phyloP scores from a whole-genome alignment of 2,329 filamentous ascomycete species.

The Xenoacremonium recifei region DNA sequence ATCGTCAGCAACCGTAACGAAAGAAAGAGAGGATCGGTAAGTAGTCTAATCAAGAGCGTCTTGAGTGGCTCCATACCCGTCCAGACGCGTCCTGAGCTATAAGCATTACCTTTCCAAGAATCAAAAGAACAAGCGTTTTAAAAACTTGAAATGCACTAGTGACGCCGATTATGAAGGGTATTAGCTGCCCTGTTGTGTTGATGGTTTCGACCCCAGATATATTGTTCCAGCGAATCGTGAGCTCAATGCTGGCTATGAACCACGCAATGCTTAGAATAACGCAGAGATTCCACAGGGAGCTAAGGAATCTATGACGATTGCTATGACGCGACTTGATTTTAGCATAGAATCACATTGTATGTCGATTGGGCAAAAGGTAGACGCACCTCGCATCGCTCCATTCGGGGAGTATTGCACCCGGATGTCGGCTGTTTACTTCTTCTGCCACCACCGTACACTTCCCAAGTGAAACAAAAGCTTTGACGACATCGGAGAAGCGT shows the following conservation, averaged over 20 bases:
- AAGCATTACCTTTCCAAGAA: background rate
- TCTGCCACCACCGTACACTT: background rate
- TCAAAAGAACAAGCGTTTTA: background rate
- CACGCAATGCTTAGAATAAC: background rate
- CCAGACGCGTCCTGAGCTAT: too few relatives aligned
- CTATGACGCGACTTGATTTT: too few relatives aligned
- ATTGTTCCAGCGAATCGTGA: background rate
- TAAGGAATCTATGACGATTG: background rate
- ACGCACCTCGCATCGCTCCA: too few relatives aligned
- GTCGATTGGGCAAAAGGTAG: too few relatives aligned
- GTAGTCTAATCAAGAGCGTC: too few relatives aligned
- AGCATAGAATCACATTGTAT: too few relatives aligned
- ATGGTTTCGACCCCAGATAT: background rate
- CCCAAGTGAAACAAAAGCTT: background rate
- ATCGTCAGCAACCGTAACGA: too few relatives aligned
- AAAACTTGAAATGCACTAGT: background rate
- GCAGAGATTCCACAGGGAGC: background rate
- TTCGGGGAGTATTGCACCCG: too few relatives aligned
- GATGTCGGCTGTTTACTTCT: too few relatives aligned
- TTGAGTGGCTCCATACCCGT: too few relatives aligned
- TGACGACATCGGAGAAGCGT: background rate
- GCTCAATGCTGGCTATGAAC: conserved; percentile 3
- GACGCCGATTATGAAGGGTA: background rate
- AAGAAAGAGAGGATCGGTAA: too few relatives aligned
- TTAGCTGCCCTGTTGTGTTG: background rate